Conservation (phyloP, 805 yeast species). For the Komagataella mondaviorum region DNA sequence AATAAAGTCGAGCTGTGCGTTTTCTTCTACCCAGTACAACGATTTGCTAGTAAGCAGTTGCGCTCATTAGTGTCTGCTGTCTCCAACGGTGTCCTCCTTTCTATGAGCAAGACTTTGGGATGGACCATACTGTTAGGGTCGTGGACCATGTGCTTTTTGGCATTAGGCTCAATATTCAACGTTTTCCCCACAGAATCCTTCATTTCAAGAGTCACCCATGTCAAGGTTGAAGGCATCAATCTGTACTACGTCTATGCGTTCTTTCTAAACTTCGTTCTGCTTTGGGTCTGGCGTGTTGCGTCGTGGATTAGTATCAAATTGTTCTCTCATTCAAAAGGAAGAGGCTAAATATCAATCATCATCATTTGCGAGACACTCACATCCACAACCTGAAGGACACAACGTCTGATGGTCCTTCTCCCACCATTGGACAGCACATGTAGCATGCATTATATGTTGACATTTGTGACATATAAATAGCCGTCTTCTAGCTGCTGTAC, state of each 20-base stretch:
- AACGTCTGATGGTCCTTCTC: slow-evolving; percentile 25
- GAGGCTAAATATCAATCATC: slow-evolving; percentile 13
- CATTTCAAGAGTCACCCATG: background rate
- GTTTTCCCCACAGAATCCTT: background rate
- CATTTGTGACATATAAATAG: slow-evolving; percentile 61
- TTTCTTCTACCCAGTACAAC: background rate
- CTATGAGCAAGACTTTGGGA: background rate
- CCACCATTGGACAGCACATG: slow-evolving; percentile 82
- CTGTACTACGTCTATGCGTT: slow-evolving; percentile 17
- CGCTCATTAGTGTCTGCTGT: background rate
- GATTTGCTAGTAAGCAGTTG: background rate
- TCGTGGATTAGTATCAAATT: slow-evolving; percentile 76
- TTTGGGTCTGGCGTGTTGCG: slow-evolving; percentile 59
- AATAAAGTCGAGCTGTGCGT: background rate
- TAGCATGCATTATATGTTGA: slow-evolving; percentile 66
- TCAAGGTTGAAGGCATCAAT: slow-evolving; percentile 1
- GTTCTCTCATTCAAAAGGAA: slow-evolving; percentile 68
- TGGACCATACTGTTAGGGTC: background rate
- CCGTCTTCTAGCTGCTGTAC: slow-evolving; percentile 41
- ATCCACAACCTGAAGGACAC: slow-evolving; percentile 84
- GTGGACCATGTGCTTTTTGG: background rate
- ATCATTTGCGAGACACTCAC: slow-evolving; percentile 35
- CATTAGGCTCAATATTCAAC: background rate
- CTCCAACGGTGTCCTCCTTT: background rate
- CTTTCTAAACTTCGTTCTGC: slow-evolving; percentile 17